Conservation (phyloP, 768 basidiomycete species). For the Tubosaeta brunneosetosa region DNA sequence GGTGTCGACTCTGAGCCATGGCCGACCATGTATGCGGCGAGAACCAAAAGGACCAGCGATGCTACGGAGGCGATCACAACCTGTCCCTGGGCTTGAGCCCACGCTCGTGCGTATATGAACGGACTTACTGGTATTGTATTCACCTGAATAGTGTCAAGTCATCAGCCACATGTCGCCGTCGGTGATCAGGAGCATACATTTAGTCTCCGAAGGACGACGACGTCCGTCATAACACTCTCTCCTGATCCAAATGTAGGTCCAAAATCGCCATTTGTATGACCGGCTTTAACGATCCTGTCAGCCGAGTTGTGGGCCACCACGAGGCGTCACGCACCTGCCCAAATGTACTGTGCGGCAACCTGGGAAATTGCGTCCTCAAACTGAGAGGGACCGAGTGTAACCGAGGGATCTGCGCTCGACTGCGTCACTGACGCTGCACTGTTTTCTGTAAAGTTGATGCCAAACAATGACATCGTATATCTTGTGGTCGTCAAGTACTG, state of each 20-base stretch:
- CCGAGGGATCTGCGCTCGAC: not conserved
- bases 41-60: too few relatives aligned
- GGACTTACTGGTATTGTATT: not conserved
- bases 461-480: not conserved
- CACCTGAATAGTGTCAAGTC: not conserved
- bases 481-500: not conserved
- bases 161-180: not conserved
- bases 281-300: not conserved
- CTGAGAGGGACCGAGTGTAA: not conserved
- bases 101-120: too few relatives aligned
- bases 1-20: too few relatives aligned
- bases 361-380: not conserved
- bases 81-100: too few relatives aligned
- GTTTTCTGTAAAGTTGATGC: not conserved
- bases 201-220: not conserved
- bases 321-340: not conserved
- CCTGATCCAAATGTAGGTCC: not conserved
- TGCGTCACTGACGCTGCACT: not conserved
- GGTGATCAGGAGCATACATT: not conserved
- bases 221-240: not conserved
- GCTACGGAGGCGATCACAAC: too few relatives aligned
- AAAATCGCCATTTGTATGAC: not conserved
- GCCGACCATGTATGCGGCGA: too few relatives aligned
- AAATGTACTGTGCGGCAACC: not conserved
- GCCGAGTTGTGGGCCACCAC: too few relatives aligned